Base-by-base conservation (phyloP, 192 early-diverging fungal genomes). In the Rhizoclosmatium globosum region DNA sequence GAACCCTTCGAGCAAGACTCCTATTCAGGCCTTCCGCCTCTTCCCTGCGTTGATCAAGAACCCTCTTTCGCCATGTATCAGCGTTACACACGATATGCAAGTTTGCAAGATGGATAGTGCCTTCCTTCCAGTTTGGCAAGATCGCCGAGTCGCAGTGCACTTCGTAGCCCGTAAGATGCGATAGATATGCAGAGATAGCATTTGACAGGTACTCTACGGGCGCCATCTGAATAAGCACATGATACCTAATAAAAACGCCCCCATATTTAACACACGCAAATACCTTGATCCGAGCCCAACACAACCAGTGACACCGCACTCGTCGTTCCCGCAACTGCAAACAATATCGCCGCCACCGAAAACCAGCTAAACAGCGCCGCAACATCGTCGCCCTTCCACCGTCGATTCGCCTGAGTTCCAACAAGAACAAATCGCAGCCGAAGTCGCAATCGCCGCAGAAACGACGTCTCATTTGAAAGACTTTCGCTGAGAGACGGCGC, bases 61-160 rank as follows among this genome's bases (percentile, higher is more conserved):
- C 60, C 39, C 76, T 45, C 50, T 72, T 78, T 60, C 47, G 81
- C 88, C 86, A 87, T 1, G 84, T 84, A 41, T 82, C 68, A n/a
- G 64, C 81, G 67, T 76, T 88, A 71, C 86, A 87, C 2, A 80
- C 41, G 19, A 91, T 78, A 3, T 82, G 83, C 7, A 99, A 95
- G 82, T 98, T 98, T 45, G 88, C 92, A 17, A 99, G 86, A 11
- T 92, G 86, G 64, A 99, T 96, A 6, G 90, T 88, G 9, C 97
- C 97, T 23, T 92, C 90, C 57, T 93, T 89, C 98, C 98, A 99
- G 45, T 93, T 92, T 0, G 98, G 98, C 3, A 94, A 90, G 65
- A 98, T 96, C 2, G 95, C 95, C 2, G 94, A 92, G 62, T 97
- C 96, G 76, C 98, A 97, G 2, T 88, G 90, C 21, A 99, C 92